Evolutionary conservation across 2,329 filamentous ascomycete genomes (phyloP).

Genomic region (Metarhizium album): DNA sequence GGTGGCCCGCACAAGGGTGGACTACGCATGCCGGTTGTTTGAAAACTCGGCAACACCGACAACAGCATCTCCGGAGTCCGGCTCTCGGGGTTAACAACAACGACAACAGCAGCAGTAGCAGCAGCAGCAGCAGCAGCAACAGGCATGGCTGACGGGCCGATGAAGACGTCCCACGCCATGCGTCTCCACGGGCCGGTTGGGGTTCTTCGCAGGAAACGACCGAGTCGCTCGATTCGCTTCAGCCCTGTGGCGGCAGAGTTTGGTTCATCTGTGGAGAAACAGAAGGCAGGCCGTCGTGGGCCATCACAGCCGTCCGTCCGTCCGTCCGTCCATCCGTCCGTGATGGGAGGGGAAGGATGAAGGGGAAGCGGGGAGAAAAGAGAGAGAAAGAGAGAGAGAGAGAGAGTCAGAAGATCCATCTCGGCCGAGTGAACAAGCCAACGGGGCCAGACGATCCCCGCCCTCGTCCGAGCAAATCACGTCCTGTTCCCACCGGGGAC

Average conservation of each 20-base stretch:
- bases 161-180: not conserved
- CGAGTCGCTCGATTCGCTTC: not conserved
- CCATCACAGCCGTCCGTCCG: too few relatives aligned
- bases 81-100: too few relatives aligned
- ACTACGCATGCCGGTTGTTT: too few relatives aligned
- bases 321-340: too few relatives aligned
- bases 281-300: not conserved
- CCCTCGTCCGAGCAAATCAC: not conserved
- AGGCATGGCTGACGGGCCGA: too few relatives aligned
- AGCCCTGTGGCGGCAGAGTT: not conserved
- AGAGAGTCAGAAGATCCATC: not conserved
- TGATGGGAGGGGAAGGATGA: too few relatives aligned
- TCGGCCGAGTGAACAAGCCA: not conserved
- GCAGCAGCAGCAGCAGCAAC: not conserved
- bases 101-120: too few relatives aligned
- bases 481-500: not conserved
- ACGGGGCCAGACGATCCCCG: not conserved
- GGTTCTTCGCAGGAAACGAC: not conserved
- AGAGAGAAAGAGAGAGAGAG: too few relatives aligned
- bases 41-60: too few relatives aligned
- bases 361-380: too few relatives aligned
- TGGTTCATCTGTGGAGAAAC: not conserved
- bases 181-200: not conserved
- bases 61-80: too few relatives aligned
- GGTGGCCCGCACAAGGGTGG: too few relatives aligned